Base-by-base conservation (phyloP, 1,284 basidiomycete species). In the Boletus calvinii region DNA sequence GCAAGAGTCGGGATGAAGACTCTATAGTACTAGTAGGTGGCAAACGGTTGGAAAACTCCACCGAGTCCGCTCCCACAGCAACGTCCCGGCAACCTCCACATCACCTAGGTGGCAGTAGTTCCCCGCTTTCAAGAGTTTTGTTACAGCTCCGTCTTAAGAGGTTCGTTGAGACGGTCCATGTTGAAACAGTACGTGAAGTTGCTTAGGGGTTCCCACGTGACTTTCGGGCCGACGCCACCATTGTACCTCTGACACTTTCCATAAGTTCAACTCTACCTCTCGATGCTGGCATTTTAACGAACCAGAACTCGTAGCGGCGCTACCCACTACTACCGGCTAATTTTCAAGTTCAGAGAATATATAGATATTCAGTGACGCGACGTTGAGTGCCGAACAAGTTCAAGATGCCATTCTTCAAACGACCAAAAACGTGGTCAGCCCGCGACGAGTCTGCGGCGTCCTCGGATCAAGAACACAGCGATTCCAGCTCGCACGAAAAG, bases 371-470 rank as follows among this genome's bases (percentile, higher is more conserved):
- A 15, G 31, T n/a, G 29, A 20, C 29, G 34, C 24, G 9, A 31
- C 35, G 17, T 18, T 24, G 29, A 12, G 39, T 18, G 36, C 29
- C 20, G 13, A 37, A 36, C 26, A 26, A 26, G 26, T 9, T 4
- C 26, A 38, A 17, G 8, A 66, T 66, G 64, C 38, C 62, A 17
- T 53, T 67, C 43, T 55, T 55, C 30, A 66, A 54, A 47, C 56
- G 65, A 34, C 56, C 55, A 15, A 67, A 58, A 35, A 57, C 53
- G 4, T 56, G 64, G 62, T 31, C 53, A 24, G 22, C 6, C 9
- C 35, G 36, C 32, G 48, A 58, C 44, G 48, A 61, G 40, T 59
- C 59, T 34, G 13, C 56, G 20, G 22, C 51, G 3, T 49, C 59
- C 24, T 59, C 61, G 2, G 56, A 70, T 12, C 44, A 48, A 12